Evolutionary conservation across 768 basidiomycete species (phyloP), one percentile per base, ranked within the genome.

Genomic region (Suillus americanus): DNA sequence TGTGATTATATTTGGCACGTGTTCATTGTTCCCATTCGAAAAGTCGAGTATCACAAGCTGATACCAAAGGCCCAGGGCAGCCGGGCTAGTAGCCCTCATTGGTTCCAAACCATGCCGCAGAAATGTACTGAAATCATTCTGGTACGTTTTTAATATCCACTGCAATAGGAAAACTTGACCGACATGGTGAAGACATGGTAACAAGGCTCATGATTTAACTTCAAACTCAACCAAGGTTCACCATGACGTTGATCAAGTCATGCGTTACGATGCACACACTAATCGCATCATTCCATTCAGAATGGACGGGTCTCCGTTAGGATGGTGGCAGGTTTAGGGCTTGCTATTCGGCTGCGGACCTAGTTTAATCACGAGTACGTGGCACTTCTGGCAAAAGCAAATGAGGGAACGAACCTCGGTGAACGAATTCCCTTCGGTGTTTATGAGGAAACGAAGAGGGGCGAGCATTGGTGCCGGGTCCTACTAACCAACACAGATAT

Each of bases 371-470:
- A 18, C 25, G 28, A 59, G 38, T 59, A 41, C 40, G 57, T 59
- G 40, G 38, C 40, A 59, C 57, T 59, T 59, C 18, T 41, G 12
- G 57, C 25, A 30, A 41, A 40, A 28, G 40, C 1, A 41, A 59
- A 59, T 41, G 57, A 41, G 57, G 57, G 40, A 38, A 59, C 13
- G 25, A 28, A 59, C 57, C 40, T 30, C 38, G 37, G 16, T 25
- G 38, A 40, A 57, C 23, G 18, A 30, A 41, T 59, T 59, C 57
- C 40, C 12, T 59, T 59, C 57, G 57, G 57, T 59, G 57, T 59
- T 59, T 59, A 30, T 41, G 57, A 41, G 57, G 57, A 59, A 28
- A 59, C 40, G 57, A 59, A 59, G 57, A 41, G 40, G 57, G 57
- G 25, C 25, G 40, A 43, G 25, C 57, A 40, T 28, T 59, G 25